Conservation (phyloP, 305 asterid species). For the Fraxinus sp. region DNA sequence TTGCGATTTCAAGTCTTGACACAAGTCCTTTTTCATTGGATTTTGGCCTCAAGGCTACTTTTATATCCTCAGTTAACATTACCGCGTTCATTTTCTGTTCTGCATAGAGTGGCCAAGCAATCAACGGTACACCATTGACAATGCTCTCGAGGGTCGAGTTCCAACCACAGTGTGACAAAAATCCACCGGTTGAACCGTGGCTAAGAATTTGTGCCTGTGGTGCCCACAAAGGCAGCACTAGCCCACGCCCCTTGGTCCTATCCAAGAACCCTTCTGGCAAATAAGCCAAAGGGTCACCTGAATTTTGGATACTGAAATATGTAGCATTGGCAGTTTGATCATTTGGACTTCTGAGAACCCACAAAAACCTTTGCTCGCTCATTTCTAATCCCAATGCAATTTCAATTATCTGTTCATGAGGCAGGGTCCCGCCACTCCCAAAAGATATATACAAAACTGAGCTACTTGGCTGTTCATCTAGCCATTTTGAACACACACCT, state of each 20-base stretch:
- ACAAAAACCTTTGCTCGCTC: constrained; percentile 76
- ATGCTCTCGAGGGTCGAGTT: constrained; percentile 65
- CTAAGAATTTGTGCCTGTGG: constrained; percentile 64
- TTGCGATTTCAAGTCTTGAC: constrained; percentile 47
- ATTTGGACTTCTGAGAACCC: constrained; percentile 74
- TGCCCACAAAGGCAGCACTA: constrained; percentile 72
- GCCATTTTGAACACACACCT: constrained; percentile 48
- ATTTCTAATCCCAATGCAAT: constrained; percentile 67
- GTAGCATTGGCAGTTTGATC: constrained; percentile 37
- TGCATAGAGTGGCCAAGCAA: constrained; percentile 86
- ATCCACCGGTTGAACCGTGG: constrained; percentile 26
- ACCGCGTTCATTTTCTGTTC: constrained; percentile 75
- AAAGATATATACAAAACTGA: constrained; percentile 73
- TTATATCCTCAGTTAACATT: constrained; percentile 43
- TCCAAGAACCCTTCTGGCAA: constrained; percentile 68
- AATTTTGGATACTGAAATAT: constrained; percentile 36
- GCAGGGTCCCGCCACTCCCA: constrained; percentile 82
- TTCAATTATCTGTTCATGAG: constrained; percentile 55
- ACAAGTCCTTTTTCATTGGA: constrained; percentile 39
- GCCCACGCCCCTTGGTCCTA: constrained; percentile 50
- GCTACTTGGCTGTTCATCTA: constrained; percentile 64
- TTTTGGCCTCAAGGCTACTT: constrained; percentile 52
- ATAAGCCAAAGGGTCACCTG: constrained; percentile 55
- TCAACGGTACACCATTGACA: constrained; percentile 64
- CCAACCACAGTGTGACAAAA: constrained; percentile 29